Evolutionary conservation across 805 yeast genomes (phyloP), one percentile per base, ranked within the genome.

Genomic region (Sugiyamaella boreocaroliniensis): DNA sequence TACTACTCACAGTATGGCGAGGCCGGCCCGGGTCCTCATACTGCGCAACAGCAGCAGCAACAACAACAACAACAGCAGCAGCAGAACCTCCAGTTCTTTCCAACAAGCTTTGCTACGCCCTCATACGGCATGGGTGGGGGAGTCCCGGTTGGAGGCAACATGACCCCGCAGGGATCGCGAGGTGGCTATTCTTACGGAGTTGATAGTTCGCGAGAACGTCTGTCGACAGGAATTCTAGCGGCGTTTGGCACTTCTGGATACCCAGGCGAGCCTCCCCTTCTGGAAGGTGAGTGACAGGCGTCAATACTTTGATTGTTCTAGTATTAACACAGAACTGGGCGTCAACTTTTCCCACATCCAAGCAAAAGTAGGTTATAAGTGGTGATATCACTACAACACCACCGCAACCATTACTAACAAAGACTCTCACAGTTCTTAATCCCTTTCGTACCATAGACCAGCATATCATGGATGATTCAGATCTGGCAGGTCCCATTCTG

Each of bases 231-330:
- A 0, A 65, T 89, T 46, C 68, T 95, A 4, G 95, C 97, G 3
- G 99, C 98, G 0, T 84, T 93, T 63, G 87, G 97, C 1, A 86
- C 97, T 0, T 76, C 85, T 0, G 99, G 99, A 0, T 93, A 93
- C 64, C 83, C 96, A 0, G 92, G 89, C n/a, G 99, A 93, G 68
- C 90, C 96, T 0, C 89, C 97, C 2, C 73, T 93, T 45, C 72
- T 93, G 49, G 96, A 93, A 66, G 67, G 66, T 62, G 22, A n/a
- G 46, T 53, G 37, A 43, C 12, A 48, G 7, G 45, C 15, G 7
- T 15, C 12, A 19, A 16, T 20, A 14, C 10, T 4, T n/a, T 2
- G 43, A 8, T 48, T 29, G 20, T 10, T 7, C 19, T 32, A 15
- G 29, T 29, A 22, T 22, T 22, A 46, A 22, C 20, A 14, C 32